Evolutionary conservation across 1,284 basidiomycete species (phyloP), one percentile per base, ranked within the genome.

Genomic region (Puccinia polysora): DNA sequence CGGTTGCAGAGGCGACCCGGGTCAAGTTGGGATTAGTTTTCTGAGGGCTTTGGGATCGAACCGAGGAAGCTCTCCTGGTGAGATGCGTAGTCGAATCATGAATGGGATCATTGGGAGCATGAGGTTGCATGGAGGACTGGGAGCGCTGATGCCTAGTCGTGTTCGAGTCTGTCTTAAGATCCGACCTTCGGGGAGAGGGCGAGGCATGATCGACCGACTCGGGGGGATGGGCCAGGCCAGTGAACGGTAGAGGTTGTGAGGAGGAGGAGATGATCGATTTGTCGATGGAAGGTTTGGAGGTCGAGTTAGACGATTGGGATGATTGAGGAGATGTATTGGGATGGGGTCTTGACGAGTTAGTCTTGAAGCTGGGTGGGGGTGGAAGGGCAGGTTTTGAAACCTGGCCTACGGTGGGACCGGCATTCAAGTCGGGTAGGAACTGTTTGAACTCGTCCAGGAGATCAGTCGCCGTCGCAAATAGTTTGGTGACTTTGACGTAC

Each of bases 401-500:
- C 28, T 23, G 43, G 1, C 56, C 68, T 15, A 30, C 58, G 34
- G 30, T 43, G 25, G 49, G n/a, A 34, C 32, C 64, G 30, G 47
- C 59, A 30, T 64, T 72, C 20, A 55, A 40, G 47, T 72, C 69
- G 12, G 69, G 69, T 62, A 72, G 55, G 43, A 72, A 72, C 52
- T 56, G 69, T 52, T 72, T 72, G 38, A 72, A 72, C 49, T 72
- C 69, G 32, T 72, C 69, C 25, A 72, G 49, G 18, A 72, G 20
- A 36, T 72, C 69, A 47, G 32, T 30, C 14, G 69, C 69, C 28
- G 45, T 63, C 4, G 58, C 36, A 47, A 72, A 72, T n/a, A 72
- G 25, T 20, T 63, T 53, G 25, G 69, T 72, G 15, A 72, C 52
- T 62, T 72, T 50, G 25, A 64, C 58, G 47, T 72, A 72, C n/a